Base-by-base conservation (phyloP, 257 asterid species). In the Solanum bulbocastanum region DNA sequence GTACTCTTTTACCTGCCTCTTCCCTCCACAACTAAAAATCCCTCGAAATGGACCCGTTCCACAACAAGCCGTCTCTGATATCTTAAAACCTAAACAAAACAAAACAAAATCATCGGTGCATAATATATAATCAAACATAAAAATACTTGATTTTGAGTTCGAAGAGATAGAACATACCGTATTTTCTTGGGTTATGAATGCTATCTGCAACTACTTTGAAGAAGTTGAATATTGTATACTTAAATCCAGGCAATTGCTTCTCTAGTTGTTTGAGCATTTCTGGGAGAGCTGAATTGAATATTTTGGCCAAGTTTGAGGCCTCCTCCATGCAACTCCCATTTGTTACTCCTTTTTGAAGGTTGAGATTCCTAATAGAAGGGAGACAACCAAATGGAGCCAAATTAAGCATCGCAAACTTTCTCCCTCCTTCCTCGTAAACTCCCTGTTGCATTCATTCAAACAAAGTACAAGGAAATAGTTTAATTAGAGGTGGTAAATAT, bases 41-140 rank as follows among this genome's bases (percentile, higher is more conserved):
- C 94, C 97, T 42, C 90, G 86, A 14, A 79, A 91, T 42, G 87
- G 92, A 83, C 97, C 95, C 2, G 85, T 88, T 1, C 97, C 95
- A 62, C 95, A 94, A 56, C 97, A 52, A 52, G 60, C 33, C 33
- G 33, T 65, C 8, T 65, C 18, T 65, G 72, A 65, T 65, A 65
- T 65, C 72, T 65, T 65, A 11, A 65, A 65, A 65, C 72, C 32
- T 65, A 65, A 65, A n/a, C 72, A 62, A 60, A 60, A 60, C 68
- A 60, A 0, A 60, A 11, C 27, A 62, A n/a, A 65, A 65, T 65
- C 22, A 75, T 39, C 32, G 5, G 13, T 12, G 60, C 33, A 73
- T 1, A 22, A 10, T 10, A 74, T 5, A 36, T 20, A 35, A 72
- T 36, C 49, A 7, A 76, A 40, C 35, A 23, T 39, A 39, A 39